phyloP scores from a whole-genome alignment of 129 eudicot species.

The Deinandra increscens region DNA sequence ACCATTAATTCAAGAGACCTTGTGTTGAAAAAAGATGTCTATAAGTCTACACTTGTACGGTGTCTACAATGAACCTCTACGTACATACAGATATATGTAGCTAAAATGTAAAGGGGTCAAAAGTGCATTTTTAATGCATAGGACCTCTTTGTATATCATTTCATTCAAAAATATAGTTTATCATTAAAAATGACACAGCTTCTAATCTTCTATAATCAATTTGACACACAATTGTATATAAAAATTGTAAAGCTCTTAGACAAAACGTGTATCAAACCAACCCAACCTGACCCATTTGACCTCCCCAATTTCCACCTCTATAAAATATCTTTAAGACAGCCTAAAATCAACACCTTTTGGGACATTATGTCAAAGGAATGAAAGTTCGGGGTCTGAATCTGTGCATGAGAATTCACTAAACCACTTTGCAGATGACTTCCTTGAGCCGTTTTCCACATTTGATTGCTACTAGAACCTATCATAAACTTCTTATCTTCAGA shows the following conservation, averaged over 20 bases:
- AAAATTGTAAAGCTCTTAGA: neutral
- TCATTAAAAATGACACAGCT: neutral
- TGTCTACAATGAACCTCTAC: too few species aligned
- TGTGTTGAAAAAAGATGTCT: too few species aligned
- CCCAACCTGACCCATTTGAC: neutral
- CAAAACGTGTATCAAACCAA: neutral
- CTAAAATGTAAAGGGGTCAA: neutral
- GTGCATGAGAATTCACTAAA: constrained; percentile 46
- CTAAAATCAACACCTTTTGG: constrained; percentile 49
- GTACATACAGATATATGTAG: neutral
- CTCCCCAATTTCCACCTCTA: neutral
- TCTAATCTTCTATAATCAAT: neutral
- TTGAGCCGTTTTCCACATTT: constrained; percentile 52
- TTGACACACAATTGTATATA: neutral
- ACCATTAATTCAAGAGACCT: too few species aligned
- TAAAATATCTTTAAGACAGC: constrained; percentile 11
- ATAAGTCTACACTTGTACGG: too few species aligned
- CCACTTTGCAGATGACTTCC: constrained; percentile 49
- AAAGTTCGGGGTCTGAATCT: constrained; percentile 49
- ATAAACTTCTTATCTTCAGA: constrained; percentile 47
- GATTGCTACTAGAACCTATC: constrained; percentile 50
- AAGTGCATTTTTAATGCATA: neutral
- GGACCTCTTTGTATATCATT: neutral
- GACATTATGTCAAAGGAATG: constrained; percentile 48
- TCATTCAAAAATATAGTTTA: neutral